A percentile compares a stretch with the other conserved stretches of the same genome.
Evolutionary conservation across 2,329 filamentous ascomycete genomes (phyloP).

Genomic region (Spiromastix sp.): DNA sequence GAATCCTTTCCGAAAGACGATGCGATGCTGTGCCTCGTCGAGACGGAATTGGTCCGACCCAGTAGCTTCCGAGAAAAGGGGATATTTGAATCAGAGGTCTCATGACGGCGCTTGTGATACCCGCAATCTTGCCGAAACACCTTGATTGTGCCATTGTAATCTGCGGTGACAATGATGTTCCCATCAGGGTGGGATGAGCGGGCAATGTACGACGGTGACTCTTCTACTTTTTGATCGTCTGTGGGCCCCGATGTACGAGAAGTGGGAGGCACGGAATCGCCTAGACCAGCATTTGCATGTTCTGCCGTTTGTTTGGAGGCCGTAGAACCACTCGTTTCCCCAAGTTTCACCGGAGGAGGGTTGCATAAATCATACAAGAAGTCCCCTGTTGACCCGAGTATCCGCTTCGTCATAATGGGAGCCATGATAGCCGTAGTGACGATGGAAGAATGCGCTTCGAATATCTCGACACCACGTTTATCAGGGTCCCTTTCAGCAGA

Average conservation of each 20-base stretch:
- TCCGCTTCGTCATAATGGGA: slow-evolving; percentile 63
- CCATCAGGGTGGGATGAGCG: slow-evolving; percentile 67
- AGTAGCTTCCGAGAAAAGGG: slow-evolving; percentile 61
- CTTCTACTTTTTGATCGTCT: slow-evolving; percentile 43
- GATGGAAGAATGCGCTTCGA: slow-evolving; percentile 80
- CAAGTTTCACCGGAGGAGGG: slow-evolving; percentile 74
- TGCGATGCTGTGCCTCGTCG: slow-evolving; percentile 42
- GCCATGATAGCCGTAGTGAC: slow-evolving; percentile 86
- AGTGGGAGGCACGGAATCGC: slow-evolving; percentile 5
- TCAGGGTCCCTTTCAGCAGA: slow-evolving; percentile 58
- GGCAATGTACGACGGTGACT: slow-evolving; percentile 66
- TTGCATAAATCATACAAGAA: slow-evolving; percentile 96
- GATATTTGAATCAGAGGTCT: slow-evolving; percentile 68
- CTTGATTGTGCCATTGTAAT: slow-evolving; percentile 81
- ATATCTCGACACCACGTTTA: slow-evolving; percentile 75
- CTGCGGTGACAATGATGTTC: slow-evolving; percentile 85
- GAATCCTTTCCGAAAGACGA: slow-evolving; percentile 36
- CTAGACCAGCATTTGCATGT: slow-evolving; percentile 22
- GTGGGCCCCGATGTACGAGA: slow-evolving; percentile 22
- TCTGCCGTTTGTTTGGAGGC: slow-evolving; percentile 41
- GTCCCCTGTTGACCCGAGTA: slow-evolving; percentile 73
- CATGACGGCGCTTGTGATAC: slow-evolving; percentile 62
- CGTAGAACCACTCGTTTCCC: slow-evolving; percentile 59
- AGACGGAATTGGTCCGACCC: slow-evolving; percentile 45
- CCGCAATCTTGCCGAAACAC: slow-evolving; percentile 94